Conservation (phyloP, 352 stramenopile genomes). For the Saprolegnia parasitica region DNA sequence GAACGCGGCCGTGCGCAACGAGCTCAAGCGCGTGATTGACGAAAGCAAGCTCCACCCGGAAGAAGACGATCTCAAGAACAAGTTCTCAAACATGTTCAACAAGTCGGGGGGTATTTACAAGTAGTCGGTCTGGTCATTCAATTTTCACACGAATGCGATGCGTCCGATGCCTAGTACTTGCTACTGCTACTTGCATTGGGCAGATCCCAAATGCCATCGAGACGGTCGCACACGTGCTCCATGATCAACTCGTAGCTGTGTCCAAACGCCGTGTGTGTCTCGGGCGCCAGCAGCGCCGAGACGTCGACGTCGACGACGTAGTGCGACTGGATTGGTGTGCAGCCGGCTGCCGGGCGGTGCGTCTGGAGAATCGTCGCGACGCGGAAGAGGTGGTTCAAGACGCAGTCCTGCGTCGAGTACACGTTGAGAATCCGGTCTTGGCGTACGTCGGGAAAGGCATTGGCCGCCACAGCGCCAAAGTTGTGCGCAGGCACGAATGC, state of each 20-base stretch:
- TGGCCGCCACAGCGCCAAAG: slow-evolving; percentile 39
- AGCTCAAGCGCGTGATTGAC: slow-evolving; percentile 51
- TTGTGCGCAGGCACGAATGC: slow-evolving; percentile 50
- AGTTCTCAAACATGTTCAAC: slow-evolving; percentile 74
- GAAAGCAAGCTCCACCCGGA: slow-evolving; percentile 55
- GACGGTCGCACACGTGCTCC: slow-evolving; percentile 45
- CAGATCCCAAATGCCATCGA: slow-evolving; percentile 30
- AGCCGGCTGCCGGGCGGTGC: slow-evolving; percentile 48
- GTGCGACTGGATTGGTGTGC: slow-evolving; percentile 36
- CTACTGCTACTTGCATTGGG: background rate
- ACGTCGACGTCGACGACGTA: slow-evolving; percentile 61
- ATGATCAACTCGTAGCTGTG: slow-evolving; percentile 75
- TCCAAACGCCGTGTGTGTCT: slow-evolving; percentile 65
- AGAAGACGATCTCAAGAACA: slow-evolving; percentile 49
- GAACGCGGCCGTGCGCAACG: slow-evolving; percentile 56
- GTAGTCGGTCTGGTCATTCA: background rate
- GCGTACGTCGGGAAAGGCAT: slow-evolving; percentile 33
- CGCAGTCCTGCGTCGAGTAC: slow-evolving; percentile 63
- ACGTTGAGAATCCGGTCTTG: slow-evolving; percentile 69
- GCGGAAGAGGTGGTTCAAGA: slow-evolving; percentile 75
- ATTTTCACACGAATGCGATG: background rate
- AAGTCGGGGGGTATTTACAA: slow-evolving; percentile 38
- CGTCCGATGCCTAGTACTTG: background rate
- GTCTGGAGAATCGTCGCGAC: slow-evolving; percentile 46
- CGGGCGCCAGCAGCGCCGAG: slow-evolving; percentile 51